Evolutionary conservation across 2,329 filamentous ascomycete genomes (phyloP).

Genomic region (Lojkania enalia): DNA sequence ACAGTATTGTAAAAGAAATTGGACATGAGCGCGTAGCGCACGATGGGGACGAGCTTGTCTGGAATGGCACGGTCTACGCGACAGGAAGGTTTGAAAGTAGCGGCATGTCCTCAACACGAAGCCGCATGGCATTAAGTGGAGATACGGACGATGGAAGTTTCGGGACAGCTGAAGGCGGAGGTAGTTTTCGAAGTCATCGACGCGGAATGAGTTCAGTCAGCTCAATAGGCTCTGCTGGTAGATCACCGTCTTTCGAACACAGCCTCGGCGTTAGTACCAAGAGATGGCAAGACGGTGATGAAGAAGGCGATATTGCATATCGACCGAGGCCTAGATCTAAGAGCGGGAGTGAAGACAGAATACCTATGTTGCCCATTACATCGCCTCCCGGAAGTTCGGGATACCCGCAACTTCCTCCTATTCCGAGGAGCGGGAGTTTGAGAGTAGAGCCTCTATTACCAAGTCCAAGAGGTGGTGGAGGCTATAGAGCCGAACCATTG

Average conservation of each 20-base stretch:
- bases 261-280: conserved; percentile 12
- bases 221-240: conserved; percentile 1
- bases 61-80: conserved; percentile 18
- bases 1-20: conserved; percentile 14
- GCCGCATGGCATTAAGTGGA: not conserved
- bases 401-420: conserved; percentile 8
- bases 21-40: conserved; percentile 18
- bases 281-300: conserved; percentile 12
- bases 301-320: conserved; percentile 5
- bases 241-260: conserved; percentile 13
- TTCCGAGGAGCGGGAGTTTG: not conserved
- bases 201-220: conserved; percentile 12
- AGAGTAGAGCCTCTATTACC: conserved; percentile 1
- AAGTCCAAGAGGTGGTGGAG: not conserved
- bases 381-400: not conserved
- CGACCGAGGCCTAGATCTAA: not conserved
- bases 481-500: conserved; percentile 1
- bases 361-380: conserved; percentile 2
- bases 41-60: conserved; percentile 19
- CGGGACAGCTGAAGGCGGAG: not conserved
- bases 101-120: not conserved
- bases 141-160: not conserved
- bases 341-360: not conserved
- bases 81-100: conserved; percentile 11
- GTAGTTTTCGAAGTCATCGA: conserved; percentile 5